These are phyloP conservation scores for Herpomyces periplanetae DNA, from an alignment of 2,329 filamentous ascomycete genomes.

Conservation along the genomic window DNA sequence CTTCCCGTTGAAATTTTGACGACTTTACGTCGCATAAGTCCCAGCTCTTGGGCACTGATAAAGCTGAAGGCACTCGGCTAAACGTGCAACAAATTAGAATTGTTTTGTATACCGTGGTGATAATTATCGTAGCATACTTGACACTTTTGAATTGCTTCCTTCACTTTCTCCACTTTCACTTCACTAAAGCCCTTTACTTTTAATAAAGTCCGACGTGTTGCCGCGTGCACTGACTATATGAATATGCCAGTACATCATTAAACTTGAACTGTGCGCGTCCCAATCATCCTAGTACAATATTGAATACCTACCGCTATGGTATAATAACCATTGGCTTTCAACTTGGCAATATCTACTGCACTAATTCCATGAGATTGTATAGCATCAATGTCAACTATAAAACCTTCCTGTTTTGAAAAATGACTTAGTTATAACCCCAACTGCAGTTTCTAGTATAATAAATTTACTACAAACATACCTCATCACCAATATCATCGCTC, in stretches of 20 bases:
- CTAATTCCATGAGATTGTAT: conserved; percentile 24
- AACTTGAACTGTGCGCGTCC: conserved; percentile 1
- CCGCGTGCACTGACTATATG: conserved; percentile 16
- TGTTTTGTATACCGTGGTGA: conserved; percentile 1
- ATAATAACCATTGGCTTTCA: conserved; percentile 20
- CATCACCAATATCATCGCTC: conserved; percentile 13
- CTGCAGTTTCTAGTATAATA: too few species aligned
- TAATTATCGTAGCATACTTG: conserved; percentile 9
- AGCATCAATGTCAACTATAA: conserved; percentile 23
- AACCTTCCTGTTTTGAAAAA: conserved; percentile 8
- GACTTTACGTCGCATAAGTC: conserved; percentile 19
- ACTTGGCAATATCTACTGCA: conserved; percentile 21
- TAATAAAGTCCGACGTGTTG: conserved; percentile 17
- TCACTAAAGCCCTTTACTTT: conserved; percentile 31
- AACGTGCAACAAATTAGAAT: neutral
- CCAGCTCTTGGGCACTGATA: conserved; percentile 22
- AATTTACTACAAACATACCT: too few species aligned
- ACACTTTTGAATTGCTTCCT: conserved; percentile 21
- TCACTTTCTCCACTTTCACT: conserved; percentile 27
- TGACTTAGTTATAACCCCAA: conserved; percentile 2
- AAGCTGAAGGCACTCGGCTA: conserved; percentile 19
- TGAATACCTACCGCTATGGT: conserved; percentile 16
- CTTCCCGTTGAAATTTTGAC: conserved; percentile 26
- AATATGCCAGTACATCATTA: conserved; percentile 1
- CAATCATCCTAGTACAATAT: neutral